phyloP scores from a whole-genome alignment of 148 eudicot species.

The Nepenthes gracilis region DNA sequence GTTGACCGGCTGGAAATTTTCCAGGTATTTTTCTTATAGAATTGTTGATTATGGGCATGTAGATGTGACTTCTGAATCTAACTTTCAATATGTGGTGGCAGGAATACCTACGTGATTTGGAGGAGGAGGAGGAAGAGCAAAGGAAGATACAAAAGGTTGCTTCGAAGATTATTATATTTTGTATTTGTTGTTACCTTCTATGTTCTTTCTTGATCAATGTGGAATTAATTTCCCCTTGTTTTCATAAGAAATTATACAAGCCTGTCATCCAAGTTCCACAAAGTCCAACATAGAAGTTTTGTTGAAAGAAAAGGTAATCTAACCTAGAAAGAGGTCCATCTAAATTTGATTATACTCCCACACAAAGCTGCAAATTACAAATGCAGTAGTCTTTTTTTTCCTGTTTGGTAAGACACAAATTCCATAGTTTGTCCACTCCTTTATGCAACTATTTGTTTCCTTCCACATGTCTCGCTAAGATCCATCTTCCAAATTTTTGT shows the following conservation, averaged over 20 bases:
- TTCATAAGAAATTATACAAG: too few species aligned
- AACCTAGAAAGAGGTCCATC: too few species aligned
- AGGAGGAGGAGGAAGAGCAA: conserved; percentile 92
- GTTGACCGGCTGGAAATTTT: conserved; percentile 84
- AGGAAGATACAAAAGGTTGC: conserved; percentile 71
- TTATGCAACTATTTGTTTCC: background rate
- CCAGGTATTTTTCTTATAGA: conserved; percentile 35
- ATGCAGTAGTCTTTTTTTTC: too few species aligned
- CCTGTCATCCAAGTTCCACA: too few species aligned
- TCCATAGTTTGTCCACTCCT: too few species aligned
- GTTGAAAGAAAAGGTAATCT: too few species aligned
- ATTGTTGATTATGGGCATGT: conserved; percentile 3
- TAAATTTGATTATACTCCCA: too few species aligned
- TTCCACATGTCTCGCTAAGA: background rate
- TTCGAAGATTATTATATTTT: background rate
- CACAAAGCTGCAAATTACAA: too few species aligned
- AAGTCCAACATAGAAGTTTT: too few species aligned
- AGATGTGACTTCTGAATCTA: conserved; percentile 4
- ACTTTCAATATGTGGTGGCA: conserved; percentile 17
- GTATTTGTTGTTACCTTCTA: background rate
- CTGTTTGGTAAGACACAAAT: too few species aligned
- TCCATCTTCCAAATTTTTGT: background rate
- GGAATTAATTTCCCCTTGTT: too few species aligned
- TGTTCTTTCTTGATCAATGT: background rate
- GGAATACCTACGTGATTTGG: conserved; percentile 88